These are phyloP conservation scores for Termitomyces sp. DNA, from an alignment of 768 basidiomycete species.

Conservation along the genomic window DNA sequence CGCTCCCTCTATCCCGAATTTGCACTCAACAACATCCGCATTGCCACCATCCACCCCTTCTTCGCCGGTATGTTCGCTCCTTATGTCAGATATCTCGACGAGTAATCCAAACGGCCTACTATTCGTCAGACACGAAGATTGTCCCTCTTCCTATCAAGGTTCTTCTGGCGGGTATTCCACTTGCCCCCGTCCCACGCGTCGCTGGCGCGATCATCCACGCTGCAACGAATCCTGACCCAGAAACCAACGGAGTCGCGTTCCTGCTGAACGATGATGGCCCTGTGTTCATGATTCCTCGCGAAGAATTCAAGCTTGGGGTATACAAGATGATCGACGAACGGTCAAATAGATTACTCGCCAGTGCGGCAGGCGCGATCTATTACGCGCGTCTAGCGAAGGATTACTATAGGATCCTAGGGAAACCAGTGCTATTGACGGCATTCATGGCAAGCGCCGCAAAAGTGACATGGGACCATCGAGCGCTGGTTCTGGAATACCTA, in stretches of 20 bases:
- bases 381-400: constrained; percentile 28
- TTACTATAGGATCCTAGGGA: constrained; percentile 26
- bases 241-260: constrained; percentile 45
- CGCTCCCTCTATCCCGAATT: constrained; percentile 39
- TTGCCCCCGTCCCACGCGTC: constrained; percentile 43
- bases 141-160: constrained; percentile 35
- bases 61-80: constrained; percentile 41
- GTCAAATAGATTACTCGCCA: constrained; percentile 28
- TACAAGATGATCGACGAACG: constrained; percentile 51
- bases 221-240: constrained; percentile 41
- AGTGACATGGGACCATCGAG: constrained; percentile 27
- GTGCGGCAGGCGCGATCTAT: constrained; percentile 23
- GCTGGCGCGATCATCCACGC: constrained; percentile 52
- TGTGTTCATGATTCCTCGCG: constrained; percentile 42
- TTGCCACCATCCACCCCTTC: constrained; percentile 49
- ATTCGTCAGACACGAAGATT: constrained; percentile 42
- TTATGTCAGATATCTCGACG: neutral
- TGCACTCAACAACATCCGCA: constrained; percentile 35
- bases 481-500: constrained; percentile 12
- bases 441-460: constrained; percentile 22
- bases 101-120: neutral
- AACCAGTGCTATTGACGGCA: constrained; percentile 21
- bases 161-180: constrained; percentile 47
- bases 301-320: constrained; percentile 47
- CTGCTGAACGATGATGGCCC: constrained; percentile 49